Evolutionary conservation across 2,329 filamentous ascomycete genomes (phyloP).

Genomic region (Epichloe aotearoae): DNA sequence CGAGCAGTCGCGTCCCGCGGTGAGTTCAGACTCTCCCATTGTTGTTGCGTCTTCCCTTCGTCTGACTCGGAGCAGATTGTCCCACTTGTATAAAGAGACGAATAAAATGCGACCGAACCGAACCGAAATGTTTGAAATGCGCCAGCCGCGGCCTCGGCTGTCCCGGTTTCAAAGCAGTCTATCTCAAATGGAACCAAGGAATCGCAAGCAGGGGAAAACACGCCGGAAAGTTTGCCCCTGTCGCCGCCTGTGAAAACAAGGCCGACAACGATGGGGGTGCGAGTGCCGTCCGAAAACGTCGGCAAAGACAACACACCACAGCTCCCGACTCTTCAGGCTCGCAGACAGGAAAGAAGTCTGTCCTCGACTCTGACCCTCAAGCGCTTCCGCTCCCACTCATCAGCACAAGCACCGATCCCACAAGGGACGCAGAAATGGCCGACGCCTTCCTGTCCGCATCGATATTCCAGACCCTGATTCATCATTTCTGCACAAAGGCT

Average conservation of each 20-base stretch:
- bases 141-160: conserved; percentile 8
- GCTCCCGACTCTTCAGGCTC: neutral
- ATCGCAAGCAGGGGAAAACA: conserved; percentile 11
- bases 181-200: conserved; percentile 12
- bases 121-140: conserved; percentile 10
- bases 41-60: neutral
- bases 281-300: neutral
- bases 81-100: conserved; percentile 9
- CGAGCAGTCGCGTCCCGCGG: conserved; percentile 9
- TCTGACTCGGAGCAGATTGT: conserved; percentile 7
- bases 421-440: neutral
- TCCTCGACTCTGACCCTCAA: neutral
- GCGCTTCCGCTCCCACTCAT: neutral
- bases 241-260: neutral
- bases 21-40: neutral
- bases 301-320: neutral
- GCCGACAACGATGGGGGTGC: neutral
- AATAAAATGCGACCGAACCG: conserved; percentile 12
- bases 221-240: conserved; percentile 7
- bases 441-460: neutral
- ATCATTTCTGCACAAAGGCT: conserved; percentile 10
- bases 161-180: conserved; percentile 9
- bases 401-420: neutral
- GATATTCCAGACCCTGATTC: conserved; percentile 8
- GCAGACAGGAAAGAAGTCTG: neutral